Base-by-base conservation (phyloP, 2,329 filamentous ascomycete genomes). In the Pseudodiploospora longispora region DNA sequence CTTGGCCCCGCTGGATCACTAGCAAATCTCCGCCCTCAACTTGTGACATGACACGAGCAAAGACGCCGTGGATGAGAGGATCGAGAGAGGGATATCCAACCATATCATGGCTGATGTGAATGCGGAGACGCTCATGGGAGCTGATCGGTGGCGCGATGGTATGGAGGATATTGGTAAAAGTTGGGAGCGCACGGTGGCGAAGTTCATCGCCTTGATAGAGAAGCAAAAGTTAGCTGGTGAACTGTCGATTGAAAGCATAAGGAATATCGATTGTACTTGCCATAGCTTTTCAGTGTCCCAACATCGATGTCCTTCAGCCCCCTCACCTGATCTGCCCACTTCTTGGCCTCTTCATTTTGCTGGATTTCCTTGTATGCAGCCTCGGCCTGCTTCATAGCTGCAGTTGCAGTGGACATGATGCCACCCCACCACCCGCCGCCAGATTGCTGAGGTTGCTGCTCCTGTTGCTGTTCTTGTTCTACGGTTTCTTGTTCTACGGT, bases 1-100 rank as follows among this genome's bases (percentile, higher is more conserved):
- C 93, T 49, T 88, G 85, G 19, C 93, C 93, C 33, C 90, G 86
- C 67, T 98, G 93, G 48, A 97, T 82, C 44, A 98, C 93, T 43
- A 97, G 76, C 12, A 98, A 75, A 58, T 97, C 93, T 44, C 93
- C 93, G 52, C 93, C 93, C 67, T 98, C 93, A 38, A 98, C 93
- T 68, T 98, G 93, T n/a, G 89, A 80, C 93, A 98, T 98, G 58
- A 98, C 90, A 42, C 89, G 83, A 44, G 85, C 85, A 70, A 98
- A 98, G 51, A 93, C 89, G 46, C 78, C 78, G 67, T 97, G 88
- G 56, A 97, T 87, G 43, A 96, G 77, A 12, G 91, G 89, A 61
- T 97, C 91, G 55, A 98, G 80, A 12, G 88, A 91, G 3, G 93
- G 93, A 63, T 98, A 98, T 54, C 88, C 88, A 54, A 89, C 82